Base-by-base conservation (phyloP, 2,329 filamentous ascomycete species). In the Fusarium goolgardi region DNA sequence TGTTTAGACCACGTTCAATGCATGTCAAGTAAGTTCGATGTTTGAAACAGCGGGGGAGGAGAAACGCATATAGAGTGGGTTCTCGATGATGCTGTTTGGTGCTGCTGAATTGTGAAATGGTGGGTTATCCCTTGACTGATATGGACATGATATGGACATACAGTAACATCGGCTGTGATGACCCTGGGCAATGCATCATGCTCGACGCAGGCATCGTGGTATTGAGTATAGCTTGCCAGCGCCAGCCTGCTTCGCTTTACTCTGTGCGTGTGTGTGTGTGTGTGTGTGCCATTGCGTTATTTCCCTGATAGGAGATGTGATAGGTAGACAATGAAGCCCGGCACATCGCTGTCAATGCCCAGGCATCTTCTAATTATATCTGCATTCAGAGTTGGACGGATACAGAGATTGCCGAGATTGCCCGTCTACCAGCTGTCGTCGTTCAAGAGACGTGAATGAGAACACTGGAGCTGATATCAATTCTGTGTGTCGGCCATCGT, bases 31-130 rank as follows among this genome's bases (percentile, higher is more conserved):
- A 52, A 43, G 29, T 27, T 45, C 23, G 44, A 60, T 40, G 59
- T 65, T 70, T 72, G 66, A 71, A 71, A 68, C 67, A 60, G 63
- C 43, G 63, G 55, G 67, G 67, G 54, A 56, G 41, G 55, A 46
- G 47, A 55, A 63, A 63, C 39, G 40, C 27, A 34, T 34, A 29
- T 23, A 25, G 29, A 45, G 37, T 61, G 55, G 55, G 32, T 50
- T 39, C 32, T 57, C 29, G 35, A 60, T 55, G 63, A 56, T 34
- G 46, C 47, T 43, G 49, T 40, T 45, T 35, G 45, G 34, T 63
- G 60, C 9, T 39, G 35, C 16, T 49, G 16, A 49, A 34, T 23
- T 63, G 57, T 55, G 50, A 56, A 54, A 25, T 49, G 44, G 43
- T 63, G 29, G 34, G 46, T 25, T 53, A 47, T 58, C 62, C 56